Conservation (phyloP, 306 rosid genomes). For the Citrullus mucosospermus region DNA sequence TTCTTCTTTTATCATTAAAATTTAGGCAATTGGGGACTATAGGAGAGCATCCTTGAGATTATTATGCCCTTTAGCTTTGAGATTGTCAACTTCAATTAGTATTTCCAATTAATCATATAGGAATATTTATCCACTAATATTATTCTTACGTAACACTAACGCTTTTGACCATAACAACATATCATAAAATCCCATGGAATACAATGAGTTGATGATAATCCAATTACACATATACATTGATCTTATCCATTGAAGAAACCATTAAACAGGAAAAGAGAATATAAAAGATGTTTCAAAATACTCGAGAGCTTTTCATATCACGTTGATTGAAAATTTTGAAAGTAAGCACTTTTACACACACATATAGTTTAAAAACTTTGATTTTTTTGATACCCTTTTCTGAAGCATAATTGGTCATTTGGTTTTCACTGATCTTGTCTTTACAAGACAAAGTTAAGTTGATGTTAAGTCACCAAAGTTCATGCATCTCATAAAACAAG, state of each 20-base stretch:
- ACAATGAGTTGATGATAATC: background rate
- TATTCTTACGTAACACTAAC: background rate
- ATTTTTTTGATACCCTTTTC: background rate
- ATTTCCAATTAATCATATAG: background rate
- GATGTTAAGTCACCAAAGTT: slow-evolving; percentile 5
- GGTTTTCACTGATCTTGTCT: background rate
- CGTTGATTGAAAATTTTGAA: background rate
- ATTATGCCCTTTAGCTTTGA: background rate
- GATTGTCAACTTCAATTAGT: slow-evolving; percentile 2
- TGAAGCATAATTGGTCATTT: background rate
- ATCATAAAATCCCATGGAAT: no score
- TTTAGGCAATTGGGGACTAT: background rate
- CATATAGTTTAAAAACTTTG: background rate
- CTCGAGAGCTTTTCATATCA: background rate
- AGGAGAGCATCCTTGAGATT: background rate
- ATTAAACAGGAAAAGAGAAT: background rate
- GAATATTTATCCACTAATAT: background rate
- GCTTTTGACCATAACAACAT: background rate
- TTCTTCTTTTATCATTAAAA: background rate
- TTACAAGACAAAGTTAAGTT: background rate
- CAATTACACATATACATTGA: background rate
- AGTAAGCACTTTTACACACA: background rate
- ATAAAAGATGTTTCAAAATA: background rate
- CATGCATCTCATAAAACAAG: background rate
- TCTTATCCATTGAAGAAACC: background rate